phyloP scores from a whole-genome alignment of 2,329 filamentous ascomycete genomes.

The Stromatinia cepivora region DNA sequence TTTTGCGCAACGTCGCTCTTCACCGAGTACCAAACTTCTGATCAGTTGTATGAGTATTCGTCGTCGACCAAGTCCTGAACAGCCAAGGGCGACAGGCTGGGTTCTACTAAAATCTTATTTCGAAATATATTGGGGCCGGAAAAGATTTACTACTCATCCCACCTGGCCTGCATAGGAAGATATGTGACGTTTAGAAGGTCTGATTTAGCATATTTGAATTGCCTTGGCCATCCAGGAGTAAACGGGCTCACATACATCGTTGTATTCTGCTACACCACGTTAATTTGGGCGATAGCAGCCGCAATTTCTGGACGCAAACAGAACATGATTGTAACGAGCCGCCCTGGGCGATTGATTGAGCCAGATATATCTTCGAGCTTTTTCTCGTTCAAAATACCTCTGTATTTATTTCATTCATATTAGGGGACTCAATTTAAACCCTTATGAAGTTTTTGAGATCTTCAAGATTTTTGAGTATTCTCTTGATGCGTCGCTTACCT shows the following conservation, averaged over 20 bases:
- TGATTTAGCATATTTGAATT: neutral
- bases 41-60: neutral
- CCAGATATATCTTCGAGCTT: neutral
- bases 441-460: neutral
- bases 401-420: neutral
- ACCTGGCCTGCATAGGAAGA: neutral
- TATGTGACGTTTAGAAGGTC: neutral
- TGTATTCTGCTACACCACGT: neutral
- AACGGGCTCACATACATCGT: neutral
- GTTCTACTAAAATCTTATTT: neutral
- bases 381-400: neutral
- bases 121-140: neutral
- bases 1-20: neutral
- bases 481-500: neutral
- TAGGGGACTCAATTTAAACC: neutral
- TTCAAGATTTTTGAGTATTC: neutral
- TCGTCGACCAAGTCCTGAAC: neutral
- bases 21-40: neutral
- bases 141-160: neutral
- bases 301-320: neutral
- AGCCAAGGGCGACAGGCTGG: neutral
- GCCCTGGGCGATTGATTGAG: slow-evolving; percentile 1
- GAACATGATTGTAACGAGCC: neutral
- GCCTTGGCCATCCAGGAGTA: no score
- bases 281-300: neutral